A percentile compares a stretch with the other conserved stretches of the same genome.
Conservation (phyloP, 1,284 basidiomycete species). For the Agaricales sp. region DNA sequence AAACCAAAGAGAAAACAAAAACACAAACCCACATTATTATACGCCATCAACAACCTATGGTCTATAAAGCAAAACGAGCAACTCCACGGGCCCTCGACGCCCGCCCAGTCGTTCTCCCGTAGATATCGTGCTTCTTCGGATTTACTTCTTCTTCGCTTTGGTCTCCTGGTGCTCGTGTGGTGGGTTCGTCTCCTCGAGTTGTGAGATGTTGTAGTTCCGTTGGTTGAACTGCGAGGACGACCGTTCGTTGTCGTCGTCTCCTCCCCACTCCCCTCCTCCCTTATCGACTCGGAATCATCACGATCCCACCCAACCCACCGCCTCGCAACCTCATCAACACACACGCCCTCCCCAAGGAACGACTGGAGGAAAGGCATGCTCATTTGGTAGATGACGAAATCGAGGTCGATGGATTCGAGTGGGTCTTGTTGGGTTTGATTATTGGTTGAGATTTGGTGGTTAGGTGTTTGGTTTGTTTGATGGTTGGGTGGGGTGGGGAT, state of each 20-base stretch:
- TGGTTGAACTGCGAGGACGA: too few relatives aligned
- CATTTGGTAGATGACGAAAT: not conserved
- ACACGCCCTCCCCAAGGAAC: not conserved
- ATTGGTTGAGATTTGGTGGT: too few relatives aligned
- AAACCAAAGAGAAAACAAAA: not conserved
- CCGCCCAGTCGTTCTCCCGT: not conserved
- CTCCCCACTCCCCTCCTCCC: too few relatives aligned
- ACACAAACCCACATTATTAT: not conserved
- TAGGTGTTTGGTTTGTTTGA: too few relatives aligned
- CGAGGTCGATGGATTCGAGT: too few relatives aligned
- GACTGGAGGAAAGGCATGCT: not conserved
- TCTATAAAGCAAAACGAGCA: not conserved
- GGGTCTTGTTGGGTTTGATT: too few relatives aligned
- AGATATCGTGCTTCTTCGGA: not conserved
- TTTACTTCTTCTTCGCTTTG: not conserved
- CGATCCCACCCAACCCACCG: not conserved
- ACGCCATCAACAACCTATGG: not conserved
- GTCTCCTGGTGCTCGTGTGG: too few relatives aligned
- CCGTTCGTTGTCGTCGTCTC: too few relatives aligned
- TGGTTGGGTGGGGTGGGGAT: too few relatives aligned
- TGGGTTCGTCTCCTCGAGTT: too few relatives aligned
- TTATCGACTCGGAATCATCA: too few relatives aligned
- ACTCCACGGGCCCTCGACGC: not conserved
- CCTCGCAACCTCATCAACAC: not conserved
- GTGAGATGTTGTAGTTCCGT: too few relatives aligned